Conservation (phyloP, 352 stramenopile species). For the Saprolegnia diclina region DNA sequence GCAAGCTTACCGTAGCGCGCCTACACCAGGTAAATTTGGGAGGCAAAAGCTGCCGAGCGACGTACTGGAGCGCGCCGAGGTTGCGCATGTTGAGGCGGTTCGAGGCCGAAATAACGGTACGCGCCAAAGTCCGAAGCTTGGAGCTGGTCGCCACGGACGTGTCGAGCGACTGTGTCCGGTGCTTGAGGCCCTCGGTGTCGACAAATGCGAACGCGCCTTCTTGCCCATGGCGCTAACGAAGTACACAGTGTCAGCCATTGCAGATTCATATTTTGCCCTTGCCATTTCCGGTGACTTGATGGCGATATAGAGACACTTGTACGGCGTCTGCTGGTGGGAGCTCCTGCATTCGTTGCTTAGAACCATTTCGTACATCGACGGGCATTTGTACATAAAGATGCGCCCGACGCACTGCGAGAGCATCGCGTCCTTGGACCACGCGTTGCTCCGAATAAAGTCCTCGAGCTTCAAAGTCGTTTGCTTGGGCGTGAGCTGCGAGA, state of each 20-base stretch:
- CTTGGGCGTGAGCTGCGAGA: constrained; percentile 39
- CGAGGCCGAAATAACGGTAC: constrained; percentile 20
- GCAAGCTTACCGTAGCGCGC: too few species aligned
- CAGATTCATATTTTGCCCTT: background rate
- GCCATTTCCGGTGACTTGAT: constrained; percentile 21
- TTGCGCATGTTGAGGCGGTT: constrained; percentile 8
- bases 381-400: constrained; percentile 45
- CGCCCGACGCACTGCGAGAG: constrained; percentile 69
- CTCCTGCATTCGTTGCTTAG: constrained; percentile 1
- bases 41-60: background rate
- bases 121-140: constrained; percentile 9
- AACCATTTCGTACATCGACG: background rate
- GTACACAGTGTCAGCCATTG: background rate
- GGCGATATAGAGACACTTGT: constrained; percentile 23
- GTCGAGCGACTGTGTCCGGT: constrained; percentile 46
- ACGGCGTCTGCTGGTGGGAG: constrained; percentile 18
- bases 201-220: constrained; percentile 51
- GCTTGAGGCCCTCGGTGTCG: constrained; percentile 45
- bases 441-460: constrained; percentile 59
- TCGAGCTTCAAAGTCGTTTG: constrained; percentile 62
- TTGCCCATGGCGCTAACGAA: constrained; percentile 43
- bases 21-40: background rate
- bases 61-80: background rate
- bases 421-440: constrained; percentile 61
- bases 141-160: constrained; percentile 38